Base-by-base conservation (phyloP, 805 yeast genomes). In the Kodamaea sagamina region DNA sequence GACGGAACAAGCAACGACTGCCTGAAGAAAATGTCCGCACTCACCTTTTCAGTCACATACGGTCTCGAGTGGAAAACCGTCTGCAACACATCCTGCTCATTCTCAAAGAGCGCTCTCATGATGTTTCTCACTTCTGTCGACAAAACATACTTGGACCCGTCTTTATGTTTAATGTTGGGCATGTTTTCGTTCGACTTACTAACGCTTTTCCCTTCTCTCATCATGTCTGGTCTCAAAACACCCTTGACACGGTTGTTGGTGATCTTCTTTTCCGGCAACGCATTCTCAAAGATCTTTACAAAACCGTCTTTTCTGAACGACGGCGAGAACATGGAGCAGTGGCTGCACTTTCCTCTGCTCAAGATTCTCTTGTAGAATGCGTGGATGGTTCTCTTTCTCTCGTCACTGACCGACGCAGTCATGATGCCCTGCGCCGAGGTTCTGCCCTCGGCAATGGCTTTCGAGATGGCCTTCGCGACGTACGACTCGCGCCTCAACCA, bases 271-370 rank as follows among this genome's bases (percentile, higher is more conserved):
- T 88, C 96, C 39, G 77, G 77, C 53, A 95, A 75, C 4, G 95
- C 81, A 52, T 82, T 82, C 68, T 93, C 98, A 58, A 93, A 93
- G 50, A 93, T 81, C 71, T 95, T 93, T 48, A 90, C 78, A 59
- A 81, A 84, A 0, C 99, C 99, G 62, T 93, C 99, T 58, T 90
- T 92, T 69, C 99, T 82, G 73, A 84, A 92, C 26, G 84, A 74
- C 43, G 99, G 98, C 35, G 97, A 89, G 64, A 74, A 87, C 96
- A 90, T 87, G 34, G 89, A 88, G 77, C 99, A 93, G 67, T 90
- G 89, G 57, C 88, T 96, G 78, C 99, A 93, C 65, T 83, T 86
- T 43, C 89, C 83, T 65, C 97, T 81, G 37, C 85, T 65, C 49
- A 87, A 68, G 39, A 90, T 65, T 54, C 78, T 78, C 55, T 78